These are phyloP conservation scores for Pichia pseudocactophila DNA, from an alignment of 805 yeast genomes.

Conservation along the genomic window DNA sequence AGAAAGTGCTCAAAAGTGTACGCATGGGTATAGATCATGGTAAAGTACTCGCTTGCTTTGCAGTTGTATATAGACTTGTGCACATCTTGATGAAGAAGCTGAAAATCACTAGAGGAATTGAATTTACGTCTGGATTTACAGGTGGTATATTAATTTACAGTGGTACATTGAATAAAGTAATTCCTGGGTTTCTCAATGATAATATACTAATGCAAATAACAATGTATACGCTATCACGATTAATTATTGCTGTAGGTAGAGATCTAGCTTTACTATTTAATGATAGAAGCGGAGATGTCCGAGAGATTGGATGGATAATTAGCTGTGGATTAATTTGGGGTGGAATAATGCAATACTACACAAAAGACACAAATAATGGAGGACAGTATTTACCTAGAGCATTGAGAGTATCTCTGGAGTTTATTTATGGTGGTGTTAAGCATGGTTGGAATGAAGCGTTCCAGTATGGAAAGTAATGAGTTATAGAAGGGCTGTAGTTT, in stretches of 20 bases:
- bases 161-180: slow-evolving; percentile 9
- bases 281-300: slow-evolving; percentile 15
- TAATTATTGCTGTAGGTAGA: slow-evolving; percentile 52
- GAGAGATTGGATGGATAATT: slow-evolving; percentile 41
- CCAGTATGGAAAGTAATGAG: slow-evolving; percentile 16
- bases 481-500: too few species aligned
- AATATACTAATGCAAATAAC: slow-evolving; percentile 64
- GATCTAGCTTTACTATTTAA: slow-evolving; percentile 28
- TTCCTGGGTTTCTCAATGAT: slow-evolving; percentile 12
- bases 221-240: slow-evolving; percentile 63
- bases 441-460: slow-evolving; percentile 25
- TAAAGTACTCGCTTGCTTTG: slow-evolving; percentile 24
- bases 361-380: slow-evolving; percentile 41
- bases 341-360: slow-evolving; percentile 59
- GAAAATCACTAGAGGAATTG: neutral
- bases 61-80: slow-evolving; percentile 20
- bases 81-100: neutral
- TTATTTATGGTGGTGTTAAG: slow-evolving; percentile 55
- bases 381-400: slow-evolving; percentile 46
- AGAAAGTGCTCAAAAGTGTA: slow-evolving; percentile 16
- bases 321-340: slow-evolving; percentile 68
- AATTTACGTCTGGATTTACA: slow-evolving; percentile 24
- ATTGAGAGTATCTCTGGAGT: slow-evolving; percentile 60
- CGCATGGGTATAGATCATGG: slow-evolving; percentile 26
- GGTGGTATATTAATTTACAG: slow-evolving; percentile 28